Percentiles rank a stretch among this genome's conserved stretches.
Conservation (phyloP, 768 basidiomycete genomes). For the Calocera cornea region DNA sequence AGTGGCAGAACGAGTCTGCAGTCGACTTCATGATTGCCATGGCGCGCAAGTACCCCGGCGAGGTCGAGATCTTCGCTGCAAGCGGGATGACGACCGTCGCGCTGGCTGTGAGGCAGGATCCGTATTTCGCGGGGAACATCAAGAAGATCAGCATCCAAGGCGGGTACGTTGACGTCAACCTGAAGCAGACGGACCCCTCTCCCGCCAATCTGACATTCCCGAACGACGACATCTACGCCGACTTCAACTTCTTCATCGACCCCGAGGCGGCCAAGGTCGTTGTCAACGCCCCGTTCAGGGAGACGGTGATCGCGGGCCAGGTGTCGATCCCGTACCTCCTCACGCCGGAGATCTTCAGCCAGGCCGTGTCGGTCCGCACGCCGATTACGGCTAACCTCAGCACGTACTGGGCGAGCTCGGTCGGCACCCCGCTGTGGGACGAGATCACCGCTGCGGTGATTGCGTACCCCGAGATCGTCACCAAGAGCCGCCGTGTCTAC, state of each 20-base stretch:
- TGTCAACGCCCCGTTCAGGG: neutral
- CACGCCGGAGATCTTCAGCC: neutral
- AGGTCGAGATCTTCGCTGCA: neutral
- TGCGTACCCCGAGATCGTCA: neutral
- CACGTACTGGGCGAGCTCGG: neutral
- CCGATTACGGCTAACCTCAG: neutral
- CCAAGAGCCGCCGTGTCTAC: neutral
- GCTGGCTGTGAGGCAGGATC: neutral
- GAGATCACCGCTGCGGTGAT: neutral
- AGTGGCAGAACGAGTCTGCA: slow-evolving; percentile 1
- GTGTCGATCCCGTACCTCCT: neutral
- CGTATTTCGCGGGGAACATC: neutral
- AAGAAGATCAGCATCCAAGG: slow-evolving; percentile 3
- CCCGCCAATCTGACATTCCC: neutral
- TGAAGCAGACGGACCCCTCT: slow-evolving; percentile 1
- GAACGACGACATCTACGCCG: slow-evolving; percentile 1
- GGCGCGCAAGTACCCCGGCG: neutral
- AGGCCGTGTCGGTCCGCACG: neutral
- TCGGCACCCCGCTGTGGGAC: neutral
- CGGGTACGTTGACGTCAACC: slow-evolving; percentile 1
- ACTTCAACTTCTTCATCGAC: slow-evolving; percentile 3
- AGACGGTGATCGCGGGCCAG: neutral
- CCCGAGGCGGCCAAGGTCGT: slow-evolving; percentile 2
- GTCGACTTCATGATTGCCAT: slow-evolving; percentile 1
- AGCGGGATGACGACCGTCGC: neutral